phyloP scores from a whole-genome alignment of 768 basidiomycete genomes.

The Russula vinacea region DNA sequence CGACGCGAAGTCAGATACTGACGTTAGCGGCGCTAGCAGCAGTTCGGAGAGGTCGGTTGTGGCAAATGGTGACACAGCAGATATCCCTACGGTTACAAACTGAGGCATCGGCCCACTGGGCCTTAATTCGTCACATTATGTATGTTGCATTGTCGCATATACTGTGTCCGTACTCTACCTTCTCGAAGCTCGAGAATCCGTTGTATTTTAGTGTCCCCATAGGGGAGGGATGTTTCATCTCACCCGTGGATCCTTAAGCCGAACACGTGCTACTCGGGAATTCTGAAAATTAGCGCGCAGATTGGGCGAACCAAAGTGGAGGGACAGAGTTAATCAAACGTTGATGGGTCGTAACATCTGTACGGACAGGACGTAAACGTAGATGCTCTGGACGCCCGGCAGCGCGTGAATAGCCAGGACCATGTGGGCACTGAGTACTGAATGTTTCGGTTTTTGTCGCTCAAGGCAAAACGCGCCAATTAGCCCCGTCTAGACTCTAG shows the following conservation, averaged over 20 bases:
- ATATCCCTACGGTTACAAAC: neutral
- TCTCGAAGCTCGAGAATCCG: neutral
- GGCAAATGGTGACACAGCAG: constrained; percentile 10
- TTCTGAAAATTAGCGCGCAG: neutral
- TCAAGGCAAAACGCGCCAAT: neutral
- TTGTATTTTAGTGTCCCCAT: constrained; percentile 7
- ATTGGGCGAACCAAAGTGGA: neutral
- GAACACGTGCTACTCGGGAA: neutral
- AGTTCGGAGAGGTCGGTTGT: constrained; percentile 8
- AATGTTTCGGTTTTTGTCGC: neutral
- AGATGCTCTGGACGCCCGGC: constrained; percentile 8
- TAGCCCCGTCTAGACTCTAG: constrained; percentile 13
- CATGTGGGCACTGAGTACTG: neutral
- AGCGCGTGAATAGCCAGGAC: neutral
- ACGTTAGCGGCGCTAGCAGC: constrained; percentile 23
- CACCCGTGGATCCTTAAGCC: neutral
- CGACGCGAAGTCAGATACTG: constrained; percentile 18
- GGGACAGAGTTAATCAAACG: neutral
- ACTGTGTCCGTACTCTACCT: constrained; percentile 5
- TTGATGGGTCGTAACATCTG: neutral
- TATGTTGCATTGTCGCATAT: constrained; percentile 8
- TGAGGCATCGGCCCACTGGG: neutral
- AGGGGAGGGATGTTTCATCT: neutral
- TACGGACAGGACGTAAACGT: neutral
- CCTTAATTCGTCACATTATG: neutral